Evolutionary conservation across 2,329 filamentous ascomycete species (phyloP), one percentile per base, ranked within the genome.

Genomic region (Scolecobasidium constrictum): DNA sequence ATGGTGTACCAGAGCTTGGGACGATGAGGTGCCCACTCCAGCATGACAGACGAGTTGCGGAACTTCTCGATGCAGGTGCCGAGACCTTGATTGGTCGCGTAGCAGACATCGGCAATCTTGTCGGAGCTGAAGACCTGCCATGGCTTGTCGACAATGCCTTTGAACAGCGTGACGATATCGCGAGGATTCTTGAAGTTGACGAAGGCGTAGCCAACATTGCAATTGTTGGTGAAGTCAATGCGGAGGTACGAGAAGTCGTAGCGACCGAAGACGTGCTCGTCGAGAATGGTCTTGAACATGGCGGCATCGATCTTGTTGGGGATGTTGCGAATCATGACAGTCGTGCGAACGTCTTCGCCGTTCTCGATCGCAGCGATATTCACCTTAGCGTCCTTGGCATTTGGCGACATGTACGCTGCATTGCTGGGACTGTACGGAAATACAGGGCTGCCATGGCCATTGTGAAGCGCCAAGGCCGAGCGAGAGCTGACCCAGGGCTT

Each of bases 201-300:
- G 63, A 96, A 98, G 0, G 87, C 90, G 61, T 96, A 96, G 36
- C 92, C 92, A 46, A 96, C 90, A 58, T 87, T 94, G 48, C 49
- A 56, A 41, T 46, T 57, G 28, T 62, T 61, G 42, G 59, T 50
- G 48, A 61, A 70, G 49, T 77, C 75, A 53, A 96, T 96, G 31
- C 92, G 81, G 41, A 96, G 66, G 59, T 98, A 98, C 70, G 94
- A 78, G 61, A 96, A 96, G 57, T 96, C 88, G 58, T 93, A 96
- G 48, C 82, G 81, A 21, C 86, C 87, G 62, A 73, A 77, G 58
- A 80, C 86, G 13, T 79, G 83, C 48, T 81, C 71, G 54, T 95
- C 85, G 12, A 96, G 71, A 44, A 93, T 80, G 1, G 69, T 63
- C 67, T 93, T 93, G 13, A 42, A 53, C 61, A 49, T 59, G 68